Base-by-base conservation (phyloP, 495 filamentous ascomycete species). In the Pseudevernia furfuracea region DNA sequence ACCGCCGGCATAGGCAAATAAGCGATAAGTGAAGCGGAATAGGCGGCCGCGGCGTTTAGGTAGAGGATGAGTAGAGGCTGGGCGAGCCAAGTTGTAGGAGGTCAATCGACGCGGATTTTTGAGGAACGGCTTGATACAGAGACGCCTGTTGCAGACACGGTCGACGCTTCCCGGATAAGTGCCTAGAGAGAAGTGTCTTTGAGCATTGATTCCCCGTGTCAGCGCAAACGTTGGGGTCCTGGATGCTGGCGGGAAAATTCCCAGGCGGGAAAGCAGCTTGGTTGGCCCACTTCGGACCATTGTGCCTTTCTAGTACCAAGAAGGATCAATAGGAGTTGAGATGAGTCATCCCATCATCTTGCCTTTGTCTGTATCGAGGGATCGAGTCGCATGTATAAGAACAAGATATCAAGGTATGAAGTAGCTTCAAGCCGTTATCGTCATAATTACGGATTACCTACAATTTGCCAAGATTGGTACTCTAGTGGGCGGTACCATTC, bases 1-100 rank as follows among this genome's bases (percentile, higher is more conserved):
- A 62, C 86, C 78, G 23, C 88, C 88, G 25, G 80, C 77, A 67
- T 79, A 83, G 32, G 81, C 76, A 62, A 86, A 81, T 2, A 74
- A 71, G 64, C 81, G 80, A 61, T 81, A 79, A 15, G 78, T 23
- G 66, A 77, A 76, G 30, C 77, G 76, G 43, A 73, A 61, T 43
- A 79, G 34, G 5, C 41, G 73, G 48, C 63, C 62, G 68, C 65
- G 67, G 43, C 63, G 68, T 34, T 59, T 25, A 37, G 64, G 64
- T 41, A 71, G 43, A n/a, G 66, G 63, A 58, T 61, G 61, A 3
- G 66, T 71, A 28, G 70, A 69, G 41, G 67, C 65, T 37, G 44
- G 57, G 30, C 70, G 69, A n/a, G 41, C 48, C 28, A 19, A 41
- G 8, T 53, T n/a, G 41, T 32, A 61, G 37, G 15, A 43, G 38